These are phyloP conservation scores for Cladosporium phlei DNA, from an alignment of 2,329 filamentous ascomycete genomes.

Conservation along the genomic window DNA sequence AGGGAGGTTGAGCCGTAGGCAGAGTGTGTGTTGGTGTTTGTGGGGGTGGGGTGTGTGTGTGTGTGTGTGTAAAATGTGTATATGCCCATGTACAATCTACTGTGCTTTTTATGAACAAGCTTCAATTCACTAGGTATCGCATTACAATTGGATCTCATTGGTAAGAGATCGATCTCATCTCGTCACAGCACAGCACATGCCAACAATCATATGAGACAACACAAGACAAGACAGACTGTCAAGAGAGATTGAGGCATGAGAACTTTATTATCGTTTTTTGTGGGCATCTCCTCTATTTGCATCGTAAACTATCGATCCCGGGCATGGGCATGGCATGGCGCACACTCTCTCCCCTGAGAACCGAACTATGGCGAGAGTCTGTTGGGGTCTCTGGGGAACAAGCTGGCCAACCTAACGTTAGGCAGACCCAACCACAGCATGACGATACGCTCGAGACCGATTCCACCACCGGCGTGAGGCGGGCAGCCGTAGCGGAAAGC, in stretches of 20 bases:
- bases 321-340: no score
- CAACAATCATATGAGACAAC: no score
- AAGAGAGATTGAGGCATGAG: no score
- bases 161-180: no score
- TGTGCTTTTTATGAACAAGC: no score
- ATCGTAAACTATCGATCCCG: neutral
- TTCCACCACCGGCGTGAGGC: constrained; percentile 60
- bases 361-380: constrained; percentile 43
- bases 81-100: no score
- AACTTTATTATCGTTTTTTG: neutral
- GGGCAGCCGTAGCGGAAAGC: constrained; percentile 61
- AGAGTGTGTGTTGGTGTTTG: no score
- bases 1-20: constrained; percentile 4
- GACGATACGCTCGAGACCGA: constrained; percentile 63
- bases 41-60: neutral
- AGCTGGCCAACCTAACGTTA: constrained; percentile 57
- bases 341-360: neutral
- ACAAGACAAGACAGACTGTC: no score
- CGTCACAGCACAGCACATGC: no score
- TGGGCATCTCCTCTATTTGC: constrained; percentile 2
- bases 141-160: no score
- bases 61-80: neutral
- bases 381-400: constrained; percentile 62
- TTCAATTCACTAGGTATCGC: no score
- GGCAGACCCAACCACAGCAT: constrained; percentile 63